Conservation (phyloP, 73 alveolate species). For the Paramecium sexaurelia region DNA sequence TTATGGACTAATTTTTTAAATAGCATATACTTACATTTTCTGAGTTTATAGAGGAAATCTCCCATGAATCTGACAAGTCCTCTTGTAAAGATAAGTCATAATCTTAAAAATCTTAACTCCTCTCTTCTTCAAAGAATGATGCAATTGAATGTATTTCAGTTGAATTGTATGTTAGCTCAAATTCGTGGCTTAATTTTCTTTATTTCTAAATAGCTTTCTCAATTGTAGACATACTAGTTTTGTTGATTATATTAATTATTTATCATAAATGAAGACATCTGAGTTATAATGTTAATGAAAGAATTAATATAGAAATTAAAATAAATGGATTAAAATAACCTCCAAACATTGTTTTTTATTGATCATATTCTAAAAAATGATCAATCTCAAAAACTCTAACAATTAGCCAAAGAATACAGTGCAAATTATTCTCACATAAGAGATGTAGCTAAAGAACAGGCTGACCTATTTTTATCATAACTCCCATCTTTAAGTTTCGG, state of each 20-base stretch:
- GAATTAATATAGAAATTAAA: not conserved
- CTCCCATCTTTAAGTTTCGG: not conserved
- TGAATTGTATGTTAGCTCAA: not conserved
- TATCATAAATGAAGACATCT: not conserved
- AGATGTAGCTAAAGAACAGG: not conserved
- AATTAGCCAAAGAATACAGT: not conserved
- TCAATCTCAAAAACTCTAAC: not conserved
- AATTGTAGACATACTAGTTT: not conserved
- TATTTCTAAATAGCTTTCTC: not conserved
- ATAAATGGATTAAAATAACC: constrained; percentile 20
- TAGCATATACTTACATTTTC: not conserved
- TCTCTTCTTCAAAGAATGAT: constrained; percentile 14
- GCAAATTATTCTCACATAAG: not conserved
- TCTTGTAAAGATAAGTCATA: not conserved
- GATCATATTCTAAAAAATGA: constrained; percentile 3
- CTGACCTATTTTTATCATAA: constrained; percentile 11
- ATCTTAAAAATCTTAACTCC: constrained; percentile 15
- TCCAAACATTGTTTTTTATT: not conserved
- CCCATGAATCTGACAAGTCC: not conserved
- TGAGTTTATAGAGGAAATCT: not conserved
- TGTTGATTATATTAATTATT: not conserved
- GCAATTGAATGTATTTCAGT: constrained; percentile 1
- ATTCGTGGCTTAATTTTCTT: not conserved
- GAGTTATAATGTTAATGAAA: not conserved
- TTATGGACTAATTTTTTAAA: not conserved